A percentile compares a stretch with the other conserved stretches of the same genome.
These are phyloP conservation scores for Papiliotrema terrestris DNA, from an alignment of 1,284 basidiomycete species.

Conservation along the genomic window DNA sequence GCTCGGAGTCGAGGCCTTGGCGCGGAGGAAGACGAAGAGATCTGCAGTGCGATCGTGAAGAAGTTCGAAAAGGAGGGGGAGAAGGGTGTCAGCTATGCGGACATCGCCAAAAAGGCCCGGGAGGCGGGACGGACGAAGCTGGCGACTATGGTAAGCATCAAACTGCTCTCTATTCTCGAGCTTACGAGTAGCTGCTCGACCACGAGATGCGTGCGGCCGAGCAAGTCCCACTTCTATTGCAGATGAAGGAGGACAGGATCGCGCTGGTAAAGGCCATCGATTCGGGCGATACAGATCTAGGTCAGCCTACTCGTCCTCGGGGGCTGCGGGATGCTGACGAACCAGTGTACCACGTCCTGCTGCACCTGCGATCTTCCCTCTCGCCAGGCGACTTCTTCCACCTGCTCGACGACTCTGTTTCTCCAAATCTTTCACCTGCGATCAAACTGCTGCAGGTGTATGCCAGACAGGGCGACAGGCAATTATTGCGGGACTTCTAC, in stretches of 20 bases:
- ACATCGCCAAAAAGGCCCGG: conserved; percentile 92
- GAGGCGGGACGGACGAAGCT: conserved; percentile 78
- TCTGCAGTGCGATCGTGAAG: conserved; percentile 77
- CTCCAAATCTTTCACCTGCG: conserved; percentile 66
- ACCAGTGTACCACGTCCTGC: conserved; percentile 81
- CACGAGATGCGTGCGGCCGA: conserved; percentile 84
- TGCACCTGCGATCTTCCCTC: conserved; percentile 76
- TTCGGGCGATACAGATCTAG: conserved; percentile 91
- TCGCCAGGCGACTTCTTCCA: conserved; percentile 91
- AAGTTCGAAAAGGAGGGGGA: conserved; percentile 67
- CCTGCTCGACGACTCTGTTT: conserved; percentile 78
- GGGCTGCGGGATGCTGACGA: conserved; percentile 7
- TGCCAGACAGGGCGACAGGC: conserved; percentile 81
- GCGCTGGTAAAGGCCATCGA: conserved; percentile 88
- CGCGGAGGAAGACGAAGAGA: conserved; percentile 59
- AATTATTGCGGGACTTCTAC: conserved; percentile 92
- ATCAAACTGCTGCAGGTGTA: conserved; percentile 78
- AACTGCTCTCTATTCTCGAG: background rate
- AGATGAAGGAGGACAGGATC: conserved; percentile 89
- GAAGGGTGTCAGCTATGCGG: conserved; percentile 76
- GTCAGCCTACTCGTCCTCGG: conserved; percentile 51
- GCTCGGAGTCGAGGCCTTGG: conserved; percentile 62
- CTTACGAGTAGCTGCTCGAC: conserved; percentile 67
- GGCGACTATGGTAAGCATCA: conserved; percentile 71
- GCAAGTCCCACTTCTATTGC: conserved; percentile 85